Percentiles rank a stretch among this genome's conserved stretches.
phyloP scores from a whole-genome alignment of 306 rosid genomes.

The Trifolium fragiferum region DNA sequence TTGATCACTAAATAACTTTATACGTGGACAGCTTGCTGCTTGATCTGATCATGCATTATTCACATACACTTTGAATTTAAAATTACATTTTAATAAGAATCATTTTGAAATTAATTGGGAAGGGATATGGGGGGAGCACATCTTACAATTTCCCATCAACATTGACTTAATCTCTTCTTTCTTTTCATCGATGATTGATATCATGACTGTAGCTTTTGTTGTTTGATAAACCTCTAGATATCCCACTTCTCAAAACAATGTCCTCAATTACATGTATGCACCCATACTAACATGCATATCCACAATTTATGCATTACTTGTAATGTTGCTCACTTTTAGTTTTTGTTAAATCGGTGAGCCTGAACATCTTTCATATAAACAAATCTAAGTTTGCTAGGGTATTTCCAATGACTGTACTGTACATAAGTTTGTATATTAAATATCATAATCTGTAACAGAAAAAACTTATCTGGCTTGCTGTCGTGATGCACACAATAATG shows the following conservation, averaged over 20 bases:
- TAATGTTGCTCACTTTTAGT: not conserved
- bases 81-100: conserved; percentile 7
- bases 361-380: too few species aligned
- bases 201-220: not conserved
- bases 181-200: conserved; percentile 5
- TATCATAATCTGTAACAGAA: too few species aligned
- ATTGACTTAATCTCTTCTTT: conserved; percentile 12
- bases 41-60: conserved; percentile 36
- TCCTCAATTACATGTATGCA: not conserved
- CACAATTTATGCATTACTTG: not conserved
- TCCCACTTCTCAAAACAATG: conserved; percentile 28
- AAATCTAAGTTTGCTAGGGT: too few species aligned
- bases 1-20: conserved; percentile 18
- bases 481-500: too few species aligned
- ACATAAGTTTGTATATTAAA: too few species aligned
- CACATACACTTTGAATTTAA: conserved; percentile 9
- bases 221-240: conserved; percentile 22
- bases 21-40: conserved; percentile 30
- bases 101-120: conserved; percentile 15
- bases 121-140: conserved; percentile 19
- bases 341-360: conserved; percentile 10
- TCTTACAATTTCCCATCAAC: conserved; percentile 12
- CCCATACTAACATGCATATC: not conserved
- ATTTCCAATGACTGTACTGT: too few species aligned
- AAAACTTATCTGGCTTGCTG: too few species aligned